A percentile compares a stretch with the other conserved stretches of the same genome.
phyloP scores from a whole-genome alignment of 257 asterid species.

The Penstemon davidsonii region DNA sequence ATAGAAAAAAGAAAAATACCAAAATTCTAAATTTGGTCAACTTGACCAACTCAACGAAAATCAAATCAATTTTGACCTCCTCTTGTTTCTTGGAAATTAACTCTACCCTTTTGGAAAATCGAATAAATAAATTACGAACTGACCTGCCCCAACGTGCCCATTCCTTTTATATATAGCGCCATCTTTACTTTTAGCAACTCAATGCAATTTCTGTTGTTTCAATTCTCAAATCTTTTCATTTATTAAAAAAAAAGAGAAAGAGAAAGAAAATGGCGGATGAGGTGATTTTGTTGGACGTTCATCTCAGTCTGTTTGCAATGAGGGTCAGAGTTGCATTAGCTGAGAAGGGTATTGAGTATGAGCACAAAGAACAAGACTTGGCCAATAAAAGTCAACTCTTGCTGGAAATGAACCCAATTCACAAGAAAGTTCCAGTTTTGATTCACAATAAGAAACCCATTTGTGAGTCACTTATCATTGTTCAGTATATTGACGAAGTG shows the following conservation, averaged over 20 bases:
- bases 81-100: too few species aligned
- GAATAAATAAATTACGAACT: too few species aligned
- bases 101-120: too few species aligned
- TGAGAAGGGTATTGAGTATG: constrained; percentile 46
- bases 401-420: constrained; percentile 44
- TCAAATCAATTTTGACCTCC: too few species aligned
- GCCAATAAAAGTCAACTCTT: constrained; percentile 23
- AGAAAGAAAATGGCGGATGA: constrained; percentile 25
- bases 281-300: constrained; percentile 31
- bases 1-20: too few species aligned
- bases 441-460: constrained; percentile 35
- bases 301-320: constrained; percentile 46
- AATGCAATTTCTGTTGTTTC: too few species aligned
- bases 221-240: too few species aligned
- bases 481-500: constrained; percentile 25
- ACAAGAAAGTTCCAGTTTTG: constrained; percentile 43
- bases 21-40: too few species aligned
- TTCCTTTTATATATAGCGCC: too few species aligned
- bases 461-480: constrained; percentile 22
- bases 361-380: constrained; percentile 40
- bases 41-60: too few species aligned
- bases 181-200: too few species aligned
- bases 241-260: background rate
- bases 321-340: constrained; percentile 49
- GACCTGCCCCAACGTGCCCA: too few species aligned